Conservation (phyloP, 805 yeast species). For the Metschnikowia kofuensis region DNA sequence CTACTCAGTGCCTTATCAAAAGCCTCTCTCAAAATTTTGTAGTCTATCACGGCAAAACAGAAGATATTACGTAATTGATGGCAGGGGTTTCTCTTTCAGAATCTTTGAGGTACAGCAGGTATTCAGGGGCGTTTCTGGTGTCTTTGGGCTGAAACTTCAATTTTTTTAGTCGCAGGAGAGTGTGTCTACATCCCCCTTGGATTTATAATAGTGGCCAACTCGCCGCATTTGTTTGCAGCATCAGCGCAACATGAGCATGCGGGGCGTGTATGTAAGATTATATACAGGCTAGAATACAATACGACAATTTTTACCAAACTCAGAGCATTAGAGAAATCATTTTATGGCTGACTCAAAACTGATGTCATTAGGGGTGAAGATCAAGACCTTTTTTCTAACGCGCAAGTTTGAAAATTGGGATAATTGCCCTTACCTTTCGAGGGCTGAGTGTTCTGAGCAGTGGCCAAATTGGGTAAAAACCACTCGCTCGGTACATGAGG, state of each 20-base stretch:
- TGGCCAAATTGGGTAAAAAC: constrained; percentile 4
- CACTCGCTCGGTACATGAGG: constrained; percentile 4
- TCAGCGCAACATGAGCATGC: constrained; percentile 1
- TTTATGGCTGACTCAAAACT: no score
- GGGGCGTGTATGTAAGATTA: constrained; percentile 5
- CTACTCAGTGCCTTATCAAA: neutral
- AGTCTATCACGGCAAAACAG: neutral
- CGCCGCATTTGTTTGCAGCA: constrained; percentile 8
- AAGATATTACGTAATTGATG: no score
- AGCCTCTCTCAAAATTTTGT: no score
- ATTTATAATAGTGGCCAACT: constrained; percentile 5
- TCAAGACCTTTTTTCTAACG: no score
- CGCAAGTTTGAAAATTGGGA: no score
- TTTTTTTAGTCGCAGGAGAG: neutral
- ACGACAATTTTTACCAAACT: neutral
- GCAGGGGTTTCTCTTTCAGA: no score
- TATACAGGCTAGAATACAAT: neutral
- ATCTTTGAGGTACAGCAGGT: no score
- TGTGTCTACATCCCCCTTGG: neutral
- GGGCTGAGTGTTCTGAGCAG: neutral
- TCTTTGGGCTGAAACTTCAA: neutral
- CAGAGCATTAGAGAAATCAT: no score
- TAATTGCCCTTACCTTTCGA: neutral
- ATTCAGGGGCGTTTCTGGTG: neutral
- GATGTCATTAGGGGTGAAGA: no score